Conservation (phyloP, 129 eudicot genomes). For the Ambrosia artemisiifolia region DNA sequence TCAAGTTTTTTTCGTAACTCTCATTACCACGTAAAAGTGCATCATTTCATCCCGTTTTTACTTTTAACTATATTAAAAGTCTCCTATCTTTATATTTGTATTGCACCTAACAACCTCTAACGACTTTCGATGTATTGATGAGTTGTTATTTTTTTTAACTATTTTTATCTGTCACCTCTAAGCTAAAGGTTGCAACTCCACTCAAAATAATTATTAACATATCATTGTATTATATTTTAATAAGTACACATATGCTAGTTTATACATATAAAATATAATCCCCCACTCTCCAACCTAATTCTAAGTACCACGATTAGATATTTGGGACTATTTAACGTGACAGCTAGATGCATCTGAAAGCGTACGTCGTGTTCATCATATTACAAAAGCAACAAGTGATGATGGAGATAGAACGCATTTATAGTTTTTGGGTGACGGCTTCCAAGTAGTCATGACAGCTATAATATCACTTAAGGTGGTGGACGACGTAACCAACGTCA, state of each 20-base stretch:
- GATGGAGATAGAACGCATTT: constrained; percentile 17
- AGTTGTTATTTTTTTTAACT: too few relatives aligned
- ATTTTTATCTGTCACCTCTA: not conserved
- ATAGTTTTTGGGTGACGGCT: not conserved
- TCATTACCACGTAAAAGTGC: too few relatives aligned
- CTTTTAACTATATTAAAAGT: too few relatives aligned
- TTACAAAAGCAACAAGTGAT: constrained; percentile 10
- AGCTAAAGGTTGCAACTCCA: constrained; percentile 20
- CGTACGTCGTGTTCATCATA: constrained; percentile 14
- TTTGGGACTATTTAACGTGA: constrained; percentile 17
- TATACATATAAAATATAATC: not conserved
- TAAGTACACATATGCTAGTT: too few relatives aligned
- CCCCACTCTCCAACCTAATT: constrained; percentile 24
- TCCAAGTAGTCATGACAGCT: constrained; percentile 8
- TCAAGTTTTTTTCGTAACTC: too few relatives aligned
- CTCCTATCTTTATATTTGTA: too few relatives aligned
- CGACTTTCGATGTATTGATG: too few relatives aligned
- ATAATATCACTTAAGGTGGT: not conserved
- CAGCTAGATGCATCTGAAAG: constrained; percentile 12
- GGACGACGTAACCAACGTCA: constrained; percentile 28
- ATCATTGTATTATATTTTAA: not conserved
- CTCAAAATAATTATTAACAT: constrained; percentile 2
- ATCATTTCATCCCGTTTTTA: too few relatives aligned
- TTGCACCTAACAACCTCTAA: not conserved
- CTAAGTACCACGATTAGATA: constrained; percentile 11